Evolutionary conservation across 140 eudicot species (phyloP).

Genomic region (Flaveria floridana): DNA sequence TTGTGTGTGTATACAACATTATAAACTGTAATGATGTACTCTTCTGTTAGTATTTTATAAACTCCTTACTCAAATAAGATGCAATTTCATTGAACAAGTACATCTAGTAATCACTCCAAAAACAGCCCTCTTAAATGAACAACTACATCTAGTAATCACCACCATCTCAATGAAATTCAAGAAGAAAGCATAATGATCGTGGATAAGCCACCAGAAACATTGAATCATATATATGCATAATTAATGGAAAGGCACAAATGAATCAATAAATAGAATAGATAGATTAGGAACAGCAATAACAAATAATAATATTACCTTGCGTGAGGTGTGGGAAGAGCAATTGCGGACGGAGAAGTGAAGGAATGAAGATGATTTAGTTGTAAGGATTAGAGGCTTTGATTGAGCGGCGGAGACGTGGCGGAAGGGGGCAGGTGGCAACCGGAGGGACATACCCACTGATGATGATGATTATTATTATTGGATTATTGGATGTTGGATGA

Average conservation of each 20-base stretch:
- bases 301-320: constrained; percentile 19
- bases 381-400: background rate
- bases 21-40: background rate
- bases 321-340: constrained; percentile 34
- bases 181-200: background rate
- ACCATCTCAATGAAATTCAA: background rate
- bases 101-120: background rate
- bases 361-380: background rate
- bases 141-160: constrained; percentile 3
- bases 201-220: background rate
- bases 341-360: constrained; percentile 28
- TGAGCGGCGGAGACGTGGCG: constrained; percentile 21
- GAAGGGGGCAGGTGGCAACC: constrained; percentile 29
- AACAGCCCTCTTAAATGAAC: too few species aligned
- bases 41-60: background rate
- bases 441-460: constrained; percentile 28
- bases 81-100: background rate
- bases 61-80: background rate
- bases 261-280: constrained; percentile 3
- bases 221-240: background rate
- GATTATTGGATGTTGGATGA: too few species aligned
- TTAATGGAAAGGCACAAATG: background rate
- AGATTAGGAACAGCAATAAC: background rate
- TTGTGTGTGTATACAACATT: background rate
- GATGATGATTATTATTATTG: too few species aligned